Conservation (phyloP, 2,329 filamentous ascomycete species). For the Fusarium begoniae region DNA sequence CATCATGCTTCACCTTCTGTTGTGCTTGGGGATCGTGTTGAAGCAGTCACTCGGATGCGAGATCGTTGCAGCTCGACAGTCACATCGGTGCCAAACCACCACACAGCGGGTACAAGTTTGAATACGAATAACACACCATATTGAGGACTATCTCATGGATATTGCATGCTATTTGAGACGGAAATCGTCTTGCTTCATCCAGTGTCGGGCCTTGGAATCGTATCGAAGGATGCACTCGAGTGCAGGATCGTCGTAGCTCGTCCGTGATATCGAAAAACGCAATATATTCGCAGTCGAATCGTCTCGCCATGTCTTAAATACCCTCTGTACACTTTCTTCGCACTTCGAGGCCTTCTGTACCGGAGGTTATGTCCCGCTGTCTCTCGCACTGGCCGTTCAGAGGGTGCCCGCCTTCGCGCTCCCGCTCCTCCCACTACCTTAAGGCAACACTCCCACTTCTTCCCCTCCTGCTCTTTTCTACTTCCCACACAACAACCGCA, state of each 20-base stretch:
- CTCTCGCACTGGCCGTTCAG: not conserved
- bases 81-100: too few relatives aligned
- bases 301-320: not conserved
- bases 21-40: not conserved
- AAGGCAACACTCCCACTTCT: not conserved
- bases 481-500: not conserved
- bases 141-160: fast-evolving
- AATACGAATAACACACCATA: not conserved
- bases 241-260: not conserved
- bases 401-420: not conserved
- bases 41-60: not conserved
- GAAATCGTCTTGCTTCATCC: not conserved
- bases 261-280: not conserved
- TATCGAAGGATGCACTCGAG: not conserved
- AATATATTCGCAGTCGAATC: not conserved
- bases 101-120: not conserved
- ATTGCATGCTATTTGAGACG: too few relatives aligned
- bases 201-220: not conserved
- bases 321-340: not conserved
- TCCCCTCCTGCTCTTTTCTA: not conserved
- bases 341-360: too few relatives aligned
- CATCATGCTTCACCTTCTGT: not conserved
- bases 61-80: not conserved
- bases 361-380: too few relatives aligned
- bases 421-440: not conserved